phyloP scores from a whole-genome alignment of 345 rosid genomes.

The Balakata baccata region DNA sequence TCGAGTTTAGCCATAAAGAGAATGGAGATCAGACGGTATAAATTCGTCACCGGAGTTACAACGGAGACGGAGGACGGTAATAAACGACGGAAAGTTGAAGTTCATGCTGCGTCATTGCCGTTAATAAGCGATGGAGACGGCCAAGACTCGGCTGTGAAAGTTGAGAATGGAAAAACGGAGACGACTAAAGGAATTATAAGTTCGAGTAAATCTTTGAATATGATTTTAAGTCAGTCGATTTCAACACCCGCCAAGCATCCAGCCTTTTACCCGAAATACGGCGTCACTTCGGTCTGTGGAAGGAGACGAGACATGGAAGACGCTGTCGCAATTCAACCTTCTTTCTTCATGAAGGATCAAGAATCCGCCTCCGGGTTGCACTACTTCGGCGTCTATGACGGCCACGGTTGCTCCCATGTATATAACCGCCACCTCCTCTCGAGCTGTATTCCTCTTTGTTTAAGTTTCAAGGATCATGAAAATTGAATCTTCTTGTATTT shows the following conservation, averaged over 20 bases:
- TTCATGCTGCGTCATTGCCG: not conserved
- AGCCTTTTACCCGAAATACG: slow-evolving; percentile 45
- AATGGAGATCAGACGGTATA: slow-evolving; percentile 59
- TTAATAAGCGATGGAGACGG: slow-evolving; percentile 4
- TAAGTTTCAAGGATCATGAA: not conserved
- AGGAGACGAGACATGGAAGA: slow-evolving; percentile 91
- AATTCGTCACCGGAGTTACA: slow-evolving; percentile 32
- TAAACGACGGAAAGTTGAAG: slow-evolving; percentile 45
- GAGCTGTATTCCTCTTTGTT: not conserved
- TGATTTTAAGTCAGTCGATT: not conserved
- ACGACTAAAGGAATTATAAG: too few species aligned
- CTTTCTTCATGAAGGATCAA: slow-evolving; percentile 28
- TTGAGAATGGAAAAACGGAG: not conserved
- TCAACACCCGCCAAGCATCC: not conserved
- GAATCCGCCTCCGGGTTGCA: slow-evolving; percentile 37
- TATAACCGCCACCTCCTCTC: not conserved
- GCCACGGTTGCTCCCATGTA: slow-evolving; percentile 82
- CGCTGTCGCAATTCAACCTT: slow-evolving; percentile 58
- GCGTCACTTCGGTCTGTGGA: slow-evolving; percentile 73
- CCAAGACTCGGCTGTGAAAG: slow-evolving; percentile 10
- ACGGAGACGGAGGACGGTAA: slow-evolving; percentile 17
- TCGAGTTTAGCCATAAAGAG: slow-evolving; percentile 54
- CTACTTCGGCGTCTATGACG: slow-evolving; percentile 73
- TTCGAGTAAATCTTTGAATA: slow-evolving; percentile 12
- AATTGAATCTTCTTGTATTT: not conserved